These are phyloP conservation scores for Globisporangium uncinulatum DNA, from an alignment of 352 stramenopile genomes.

Conservation along the genomic window DNA sequence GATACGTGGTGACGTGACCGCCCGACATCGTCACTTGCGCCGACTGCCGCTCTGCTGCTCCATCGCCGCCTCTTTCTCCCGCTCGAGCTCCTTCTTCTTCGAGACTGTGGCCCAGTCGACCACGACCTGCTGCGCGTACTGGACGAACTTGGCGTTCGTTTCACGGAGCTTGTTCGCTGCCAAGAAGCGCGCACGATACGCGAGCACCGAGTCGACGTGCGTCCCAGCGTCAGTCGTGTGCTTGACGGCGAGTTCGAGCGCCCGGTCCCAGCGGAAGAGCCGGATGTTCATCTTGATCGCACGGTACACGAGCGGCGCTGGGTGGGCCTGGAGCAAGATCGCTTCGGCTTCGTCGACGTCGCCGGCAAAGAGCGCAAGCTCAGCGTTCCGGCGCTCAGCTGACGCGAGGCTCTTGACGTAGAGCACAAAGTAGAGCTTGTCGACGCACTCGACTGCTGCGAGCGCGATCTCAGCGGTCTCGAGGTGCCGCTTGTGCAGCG, in stretches of 20 bases:
- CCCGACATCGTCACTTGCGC: constrained; percentile 39
- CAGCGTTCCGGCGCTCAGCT: constrained; percentile 84
- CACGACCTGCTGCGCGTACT: constrained; percentile 82
- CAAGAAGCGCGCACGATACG: constrained; percentile 85
- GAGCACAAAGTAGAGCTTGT: constrained; percentile 92
- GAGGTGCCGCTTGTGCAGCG: constrained; percentile 82
- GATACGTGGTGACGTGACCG: neutral
- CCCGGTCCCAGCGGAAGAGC: constrained; percentile 86
- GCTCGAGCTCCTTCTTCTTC: constrained; percentile 88
- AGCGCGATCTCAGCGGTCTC: constrained; percentile 90
- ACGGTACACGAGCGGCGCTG: constrained; percentile 85
- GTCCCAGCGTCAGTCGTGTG: constrained; percentile 80
- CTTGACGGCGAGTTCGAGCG: constrained; percentile 86
- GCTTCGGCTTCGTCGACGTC: constrained; percentile 89
- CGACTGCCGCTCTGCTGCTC: constrained; percentile 40
- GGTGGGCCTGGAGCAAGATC: constrained; percentile 89
- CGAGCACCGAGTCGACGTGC: constrained; percentile 88
- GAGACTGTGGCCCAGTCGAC: constrained; percentile 87
- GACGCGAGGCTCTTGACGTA: constrained; percentile 83
- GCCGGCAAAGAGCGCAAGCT: constrained; percentile 81
- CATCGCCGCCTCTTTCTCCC: constrained; percentile 45
- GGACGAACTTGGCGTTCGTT: constrained; percentile 84
- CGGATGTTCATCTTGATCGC: constrained; percentile 93
- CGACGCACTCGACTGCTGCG: constrained; percentile 88
- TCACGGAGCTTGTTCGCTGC: constrained; percentile 84